Conservation (phyloP, 2,329 filamentous ascomycete genomes). For the Exophiala calicioides region DNA sequence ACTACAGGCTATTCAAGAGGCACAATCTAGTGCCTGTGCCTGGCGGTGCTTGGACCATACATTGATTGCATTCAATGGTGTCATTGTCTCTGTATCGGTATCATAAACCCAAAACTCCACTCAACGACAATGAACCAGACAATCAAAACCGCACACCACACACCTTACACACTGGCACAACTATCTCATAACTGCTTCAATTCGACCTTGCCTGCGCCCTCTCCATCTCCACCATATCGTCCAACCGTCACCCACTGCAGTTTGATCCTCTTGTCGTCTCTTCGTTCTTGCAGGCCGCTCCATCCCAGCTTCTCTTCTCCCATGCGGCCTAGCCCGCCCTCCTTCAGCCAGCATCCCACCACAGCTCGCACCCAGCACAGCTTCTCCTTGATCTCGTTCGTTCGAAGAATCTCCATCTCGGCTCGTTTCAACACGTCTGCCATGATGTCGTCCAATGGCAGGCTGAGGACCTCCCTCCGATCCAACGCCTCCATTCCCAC, state of each 20-base stretch:
- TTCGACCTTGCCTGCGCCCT: conserved; percentile 7
- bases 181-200: conserved; percentile 13
- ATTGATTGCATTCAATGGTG: too few species aligned
- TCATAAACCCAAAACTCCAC: too few species aligned
- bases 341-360: conserved; percentile 36
- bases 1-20: too few species aligned
- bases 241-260: conserved; percentile 56
- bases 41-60: too few species aligned
- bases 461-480: conserved; percentile 29
- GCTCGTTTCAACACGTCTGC: conserved; percentile 28
- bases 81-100: too few species aligned
- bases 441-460: conserved; percentile 33
- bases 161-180: too few species aligned
- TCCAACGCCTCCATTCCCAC: conserved; percentile 45
- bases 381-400: conserved; percentile 48
- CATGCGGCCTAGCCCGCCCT: conserved; percentile 35
- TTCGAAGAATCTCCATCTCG: conserved; percentile 47
- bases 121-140: too few species aligned
- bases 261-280: conserved; percentile 49
- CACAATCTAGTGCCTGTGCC: too few species aligned
- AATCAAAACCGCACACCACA: too few species aligned
- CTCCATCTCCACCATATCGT: conserved; percentile 47
- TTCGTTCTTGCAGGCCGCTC: conserved; percentile 42
- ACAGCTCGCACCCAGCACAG: conserved; percentile 47
- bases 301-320: conserved; percentile 34